Percentiles rank a stretch among this genome's conserved stretches.
These are phyloP conservation scores for Pythium apleroticum DNA, from an alignment of 352 stramenopile species.

Conservation along the genomic window DNA sequence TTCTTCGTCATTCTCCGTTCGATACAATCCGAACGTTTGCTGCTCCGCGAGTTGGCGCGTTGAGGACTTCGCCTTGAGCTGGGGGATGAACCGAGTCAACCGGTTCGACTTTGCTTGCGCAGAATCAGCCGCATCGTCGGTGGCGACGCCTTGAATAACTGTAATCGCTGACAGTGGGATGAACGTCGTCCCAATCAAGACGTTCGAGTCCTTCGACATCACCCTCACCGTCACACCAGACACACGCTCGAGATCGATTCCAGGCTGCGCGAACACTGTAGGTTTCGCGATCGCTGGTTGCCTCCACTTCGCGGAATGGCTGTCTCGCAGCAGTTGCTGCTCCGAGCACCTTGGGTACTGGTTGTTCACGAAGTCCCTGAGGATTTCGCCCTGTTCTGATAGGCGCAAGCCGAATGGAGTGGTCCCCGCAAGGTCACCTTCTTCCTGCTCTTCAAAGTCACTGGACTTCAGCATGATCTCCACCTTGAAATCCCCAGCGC, in stretches of 20 bases:
- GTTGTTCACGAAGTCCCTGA: constrained; percentile 28
- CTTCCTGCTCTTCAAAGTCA: constrained; percentile 38
- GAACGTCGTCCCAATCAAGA: constrained; percentile 35
- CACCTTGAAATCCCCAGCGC: constrained; percentile 30
- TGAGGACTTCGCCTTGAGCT: neutral
- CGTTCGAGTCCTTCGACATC: constrained; percentile 28
- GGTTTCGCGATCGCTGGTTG: neutral
- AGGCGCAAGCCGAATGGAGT: constrained; percentile 48
- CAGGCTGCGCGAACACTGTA: constrained; percentile 36
- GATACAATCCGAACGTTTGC: constrained; percentile 34
- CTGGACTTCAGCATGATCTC: constrained; percentile 52
- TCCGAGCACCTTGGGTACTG: constrained; percentile 35
- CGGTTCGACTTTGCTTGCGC: neutral
- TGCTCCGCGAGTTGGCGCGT: neutral
- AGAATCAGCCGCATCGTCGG: neutral
- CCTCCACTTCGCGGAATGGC: constrained; percentile 13
- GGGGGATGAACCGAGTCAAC: neutral
- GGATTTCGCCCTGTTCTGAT: constrained; percentile 44
- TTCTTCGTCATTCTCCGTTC: constrained; percentile 21
- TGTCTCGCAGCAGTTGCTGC: constrained; percentile 26
- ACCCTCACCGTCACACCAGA: constrained; percentile 37
- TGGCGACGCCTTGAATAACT: neutral
- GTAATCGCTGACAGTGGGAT: constrained; percentile 39
- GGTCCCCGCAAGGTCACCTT: constrained; percentile 20
- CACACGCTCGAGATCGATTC: constrained; percentile 47